phyloP scores from a whole-genome alignment of 495 filamentous ascomycete genomes.

The Penicillium desertorum region DNA sequence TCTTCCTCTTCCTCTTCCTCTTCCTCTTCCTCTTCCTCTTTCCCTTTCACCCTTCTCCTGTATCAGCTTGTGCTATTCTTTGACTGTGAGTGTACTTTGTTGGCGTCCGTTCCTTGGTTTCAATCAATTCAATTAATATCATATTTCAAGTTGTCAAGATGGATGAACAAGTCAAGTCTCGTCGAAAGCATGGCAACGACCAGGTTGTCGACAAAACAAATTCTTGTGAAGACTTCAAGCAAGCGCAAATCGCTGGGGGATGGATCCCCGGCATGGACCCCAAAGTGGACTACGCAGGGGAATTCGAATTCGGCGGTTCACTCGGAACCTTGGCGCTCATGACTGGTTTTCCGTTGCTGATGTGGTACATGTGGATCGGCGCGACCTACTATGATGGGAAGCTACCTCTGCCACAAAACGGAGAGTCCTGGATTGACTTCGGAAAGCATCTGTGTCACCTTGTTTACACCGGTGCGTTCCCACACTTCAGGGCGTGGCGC shows the following conservation, averaged over 20 bases:
- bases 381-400: constrained; percentile 83
- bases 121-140: not conserved
- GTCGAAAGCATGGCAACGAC: not conserved
- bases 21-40: not conserved
- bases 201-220: not conserved
- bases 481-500: constrained; percentile 68
- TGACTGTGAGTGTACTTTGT: not conserved
- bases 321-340: constrained; percentile 71
- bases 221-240: constrained; percentile 5
- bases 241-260: constrained; percentile 23
- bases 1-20: not conserved
- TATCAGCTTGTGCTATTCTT: not conserved
- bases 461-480: constrained; percentile 74
- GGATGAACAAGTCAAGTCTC: not conserved
- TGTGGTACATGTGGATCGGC: constrained; percentile 98
- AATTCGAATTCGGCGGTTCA: constrained; percentile 84
- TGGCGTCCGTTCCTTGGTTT: not conserved
- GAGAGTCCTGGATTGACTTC: constrained; percentile 64
- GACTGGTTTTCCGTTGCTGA: constrained; percentile 80
- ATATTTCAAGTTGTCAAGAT: not conserved
- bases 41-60: not conserved
- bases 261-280: constrained; percentile 29
- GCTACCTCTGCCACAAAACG: constrained; percentile 61
- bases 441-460: constrained; percentile 60
- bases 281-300: constrained; percentile 21